Base-by-base conservation (phyloP, 768 basidiomycete genomes). In the Chalciporus sphaerocephalus region DNA sequence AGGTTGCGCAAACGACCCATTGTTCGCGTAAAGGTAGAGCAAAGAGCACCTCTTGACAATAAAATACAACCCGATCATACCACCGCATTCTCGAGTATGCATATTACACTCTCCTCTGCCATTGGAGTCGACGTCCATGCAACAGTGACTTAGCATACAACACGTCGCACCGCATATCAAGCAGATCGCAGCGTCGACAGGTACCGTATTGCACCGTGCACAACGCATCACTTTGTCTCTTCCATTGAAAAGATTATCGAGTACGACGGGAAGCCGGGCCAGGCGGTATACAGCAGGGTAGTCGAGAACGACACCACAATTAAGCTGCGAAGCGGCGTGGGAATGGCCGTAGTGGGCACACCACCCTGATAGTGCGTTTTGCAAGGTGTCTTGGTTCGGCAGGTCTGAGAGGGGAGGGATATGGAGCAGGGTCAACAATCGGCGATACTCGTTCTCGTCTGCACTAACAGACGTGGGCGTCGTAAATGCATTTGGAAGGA, bases 31-130 rank as follows among this genome's bases (percentile, higher is more conserved):
- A 15, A 97, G 74, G 63, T 89, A 97, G 12, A 98, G 62, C 46
- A 97, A 60, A n/a, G 85, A 80, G 67, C 92, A 96, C 16, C 92
- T 83, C 62, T 94, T 94, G 53, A 97, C 83, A 34, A 92, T 77
- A 67, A 94, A 94, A 65, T 85, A 99, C 38, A 96, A 66, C 2
- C 93, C 96, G 37, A 92, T 75, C 2, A 83, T 81, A 5, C 92
- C 94, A 6, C 90, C 91, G 57, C 95, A 96, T 95, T 90, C 87
- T 76, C 92, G 76, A 40, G 86, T 89, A 61, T 98, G 96, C 74
- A 88, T 80, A 62, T 97, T 99, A 64, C 94, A 97, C 60, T 99
- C 95, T 22, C 95, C 96, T 20, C 85, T 72, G 32, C 71, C 69
- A 18, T 53, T 70, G 13, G 75, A 71, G 15, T 72, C 75, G 40